These are phyloP conservation scores for Monosporozyma servazzii DNA, from an alignment of 805 yeast genomes.

Conservation along the genomic window DNA sequence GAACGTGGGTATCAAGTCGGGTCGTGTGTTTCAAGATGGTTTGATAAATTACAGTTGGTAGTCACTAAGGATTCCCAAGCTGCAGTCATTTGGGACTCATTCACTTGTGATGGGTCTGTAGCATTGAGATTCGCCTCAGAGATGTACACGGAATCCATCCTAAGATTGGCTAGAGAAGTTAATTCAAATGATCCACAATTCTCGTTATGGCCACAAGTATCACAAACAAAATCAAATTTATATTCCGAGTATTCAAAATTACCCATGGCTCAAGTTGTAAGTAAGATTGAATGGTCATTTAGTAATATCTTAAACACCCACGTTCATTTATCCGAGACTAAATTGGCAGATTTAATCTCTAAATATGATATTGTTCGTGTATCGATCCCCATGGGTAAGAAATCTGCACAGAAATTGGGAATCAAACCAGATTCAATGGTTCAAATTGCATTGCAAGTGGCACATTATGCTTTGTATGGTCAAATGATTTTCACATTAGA, in stretches of 20 bases:
- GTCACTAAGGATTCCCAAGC: constrained; percentile 80
- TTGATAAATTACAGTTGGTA: constrained; percentile 78
- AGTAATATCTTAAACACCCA: constrained; percentile 32
- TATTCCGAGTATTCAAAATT: constrained; percentile 7
- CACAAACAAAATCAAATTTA: constrained; percentile 5
- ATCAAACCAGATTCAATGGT: constrained; percentile 83
- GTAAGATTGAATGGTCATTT: constrained; percentile 32
- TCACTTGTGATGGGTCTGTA: constrained; percentile 90
- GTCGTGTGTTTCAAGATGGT: constrained; percentile 90
- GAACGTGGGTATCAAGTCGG: constrained; percentile 77
- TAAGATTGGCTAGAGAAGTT: constrained; percentile 71
- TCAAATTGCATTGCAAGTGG: constrained; percentile 83
- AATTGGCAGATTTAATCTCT: constrained; percentile 73
- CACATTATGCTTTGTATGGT: constrained; percentile 86
- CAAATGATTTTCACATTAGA: constrained; percentile 82
- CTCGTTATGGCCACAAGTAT: constrained; percentile 31
- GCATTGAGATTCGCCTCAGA: constrained; percentile 83
- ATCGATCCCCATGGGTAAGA: constrained; percentile 70
- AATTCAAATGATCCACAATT: constrained; percentile 43
- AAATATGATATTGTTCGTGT: constrained; percentile 71
- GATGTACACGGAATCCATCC: constrained; percentile 79
- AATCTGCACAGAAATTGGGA: constrained; percentile 68
- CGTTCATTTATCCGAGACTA: constrained; percentile 78
- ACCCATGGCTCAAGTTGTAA: constrained; percentile 10
- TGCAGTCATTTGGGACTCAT: constrained; percentile 82